These are phyloP conservation scores for Phytophthora pisi DNA, from an alignment of 352 stramenopile genomes.

Conservation along the genomic window DNA sequence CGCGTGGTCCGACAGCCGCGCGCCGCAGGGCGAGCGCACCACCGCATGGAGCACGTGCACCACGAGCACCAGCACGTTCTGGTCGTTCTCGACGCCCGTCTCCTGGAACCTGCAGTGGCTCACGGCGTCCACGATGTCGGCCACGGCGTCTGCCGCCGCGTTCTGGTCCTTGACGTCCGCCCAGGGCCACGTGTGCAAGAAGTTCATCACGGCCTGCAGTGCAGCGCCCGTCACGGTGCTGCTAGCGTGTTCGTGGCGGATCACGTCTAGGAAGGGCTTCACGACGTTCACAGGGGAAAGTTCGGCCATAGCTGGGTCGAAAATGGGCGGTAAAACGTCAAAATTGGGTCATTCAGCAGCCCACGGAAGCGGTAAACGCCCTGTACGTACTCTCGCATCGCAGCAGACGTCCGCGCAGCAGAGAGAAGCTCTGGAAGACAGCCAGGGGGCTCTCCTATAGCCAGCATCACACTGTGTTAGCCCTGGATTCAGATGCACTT, in stretches of 20 bases:
- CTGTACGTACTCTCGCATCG: conserved; percentile 57
- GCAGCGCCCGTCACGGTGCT: conserved; percentile 93
- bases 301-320: conserved; percentile 57
- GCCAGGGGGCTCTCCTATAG: conserved; percentile 50
- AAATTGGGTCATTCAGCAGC: not conserved
- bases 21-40: conserved; percentile 84
- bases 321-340: conserved; percentile 6
- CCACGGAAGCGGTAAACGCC: not conserved
- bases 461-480: not conserved
- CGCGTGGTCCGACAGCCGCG: conserved; percentile 89
- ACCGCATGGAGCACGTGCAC: conserved; percentile 94
- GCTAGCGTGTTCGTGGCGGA: conserved; percentile 92
- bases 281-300: conserved; percentile 70
- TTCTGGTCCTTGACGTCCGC: conserved; percentile 41
- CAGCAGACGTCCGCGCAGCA: conserved; percentile 65
- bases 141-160: conserved; percentile 53
- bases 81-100: conserved; percentile 88
- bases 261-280: conserved; percentile 94
- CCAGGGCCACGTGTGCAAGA: conserved; percentile 91
- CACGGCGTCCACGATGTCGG: conserved; percentile 92
- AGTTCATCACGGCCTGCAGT: conserved; percentile 95
- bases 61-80: conserved; percentile 92
- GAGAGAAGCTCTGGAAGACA: conserved; percentile 69
- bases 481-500: not conserved
- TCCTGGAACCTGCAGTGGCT: conserved; percentile 96